Conservation (phyloP, 768 basidiomycete species). For the Phylloporus rhodoxanthus region DNA sequence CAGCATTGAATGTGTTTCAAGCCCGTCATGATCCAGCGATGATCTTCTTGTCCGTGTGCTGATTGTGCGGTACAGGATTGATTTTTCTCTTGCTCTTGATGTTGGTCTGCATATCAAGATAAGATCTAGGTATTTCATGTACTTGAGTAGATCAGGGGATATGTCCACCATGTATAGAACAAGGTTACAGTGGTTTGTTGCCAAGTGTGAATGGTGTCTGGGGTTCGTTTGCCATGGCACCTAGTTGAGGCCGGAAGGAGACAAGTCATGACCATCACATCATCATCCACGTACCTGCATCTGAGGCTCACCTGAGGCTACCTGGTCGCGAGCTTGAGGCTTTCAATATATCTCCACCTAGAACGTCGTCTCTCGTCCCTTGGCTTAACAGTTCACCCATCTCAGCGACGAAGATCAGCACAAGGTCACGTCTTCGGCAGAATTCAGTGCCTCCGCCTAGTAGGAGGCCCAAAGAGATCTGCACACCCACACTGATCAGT, state of each 20-base stretch:
- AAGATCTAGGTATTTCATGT: neutral
- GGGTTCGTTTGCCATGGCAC: slow-evolving; percentile 13
- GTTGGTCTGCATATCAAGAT: neutral
- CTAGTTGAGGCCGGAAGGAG: slow-evolving; percentile 5
- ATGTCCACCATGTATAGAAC: neutral
- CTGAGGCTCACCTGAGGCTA: slow-evolving; percentile 21
- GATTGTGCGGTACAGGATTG: neutral
- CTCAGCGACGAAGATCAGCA: slow-evolving; percentile 1
- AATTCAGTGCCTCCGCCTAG: slow-evolving; percentile 1
- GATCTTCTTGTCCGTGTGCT: neutral
- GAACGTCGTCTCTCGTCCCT: neutral
- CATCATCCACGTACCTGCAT: slow-evolving; percentile 6
- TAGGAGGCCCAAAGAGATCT: neutral
- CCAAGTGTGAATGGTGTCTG: slow-evolving; percentile 13
- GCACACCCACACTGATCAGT: neutral
- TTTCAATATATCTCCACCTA: slow-evolving; percentile 11
- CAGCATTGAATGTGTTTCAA: neutral
- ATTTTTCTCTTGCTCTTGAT: neutral
- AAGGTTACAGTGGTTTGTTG: neutral
- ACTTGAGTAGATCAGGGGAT: slow-evolving; percentile 1
- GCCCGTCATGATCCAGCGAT: neutral
- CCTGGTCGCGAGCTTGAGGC: slow-evolving; percentile 2
- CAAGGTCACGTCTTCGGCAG: slow-evolving; percentile 8
- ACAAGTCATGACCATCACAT: slow-evolving; percentile 4
- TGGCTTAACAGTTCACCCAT: slow-evolving; percentile 4